A percentile compares a stretch with the other conserved stretches of the same genome.
phyloP scores from a whole-genome alignment of 2,329 filamentous ascomycete species.

The Aspergillus udagawae region DNA sequence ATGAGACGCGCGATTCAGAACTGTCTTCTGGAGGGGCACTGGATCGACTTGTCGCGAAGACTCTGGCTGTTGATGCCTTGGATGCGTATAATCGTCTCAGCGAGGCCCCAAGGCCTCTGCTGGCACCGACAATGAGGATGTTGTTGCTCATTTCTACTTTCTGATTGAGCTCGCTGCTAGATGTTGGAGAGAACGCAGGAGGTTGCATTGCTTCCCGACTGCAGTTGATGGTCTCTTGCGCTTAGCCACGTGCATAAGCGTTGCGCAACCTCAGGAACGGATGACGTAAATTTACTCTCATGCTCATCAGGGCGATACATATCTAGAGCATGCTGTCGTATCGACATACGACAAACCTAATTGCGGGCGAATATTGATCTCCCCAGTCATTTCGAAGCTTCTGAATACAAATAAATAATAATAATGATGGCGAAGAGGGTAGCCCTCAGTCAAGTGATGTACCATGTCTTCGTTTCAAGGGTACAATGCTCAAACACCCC shows the following conservation, averaged over 20 bases:
- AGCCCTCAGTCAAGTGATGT: neutral
- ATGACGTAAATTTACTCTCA: constrained; percentile 17
- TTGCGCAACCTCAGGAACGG: constrained; percentile 8
- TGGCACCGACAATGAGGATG: constrained; percentile 64
- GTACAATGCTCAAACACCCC: neutral
- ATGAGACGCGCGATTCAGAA: constrained; percentile 44
- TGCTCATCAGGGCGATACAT: neutral
- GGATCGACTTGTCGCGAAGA: constrained; percentile 59
- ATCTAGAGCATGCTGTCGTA: neutral
- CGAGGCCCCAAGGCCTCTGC: constrained; percentile 62
- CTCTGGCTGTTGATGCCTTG: constrained; percentile 40
- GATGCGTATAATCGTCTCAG: constrained; percentile 57
- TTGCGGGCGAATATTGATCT: neutral
- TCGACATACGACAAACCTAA: neutral
- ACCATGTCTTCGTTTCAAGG: neutral
- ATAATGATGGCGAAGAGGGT: neutral
- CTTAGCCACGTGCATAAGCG: neutral
- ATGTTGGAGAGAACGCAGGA: neutral
- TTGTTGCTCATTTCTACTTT: constrained; percentile 24
- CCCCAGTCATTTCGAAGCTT: neutral
- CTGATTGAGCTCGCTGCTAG: neutral
- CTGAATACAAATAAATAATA: neutral
- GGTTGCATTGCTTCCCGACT: neutral
- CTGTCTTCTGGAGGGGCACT: constrained; percentile 40
- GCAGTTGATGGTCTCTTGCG: neutral